Evolutionary conservation across 106 monocot genomes (phyloP).

Genomic region (Allium fistulosum): DNA sequence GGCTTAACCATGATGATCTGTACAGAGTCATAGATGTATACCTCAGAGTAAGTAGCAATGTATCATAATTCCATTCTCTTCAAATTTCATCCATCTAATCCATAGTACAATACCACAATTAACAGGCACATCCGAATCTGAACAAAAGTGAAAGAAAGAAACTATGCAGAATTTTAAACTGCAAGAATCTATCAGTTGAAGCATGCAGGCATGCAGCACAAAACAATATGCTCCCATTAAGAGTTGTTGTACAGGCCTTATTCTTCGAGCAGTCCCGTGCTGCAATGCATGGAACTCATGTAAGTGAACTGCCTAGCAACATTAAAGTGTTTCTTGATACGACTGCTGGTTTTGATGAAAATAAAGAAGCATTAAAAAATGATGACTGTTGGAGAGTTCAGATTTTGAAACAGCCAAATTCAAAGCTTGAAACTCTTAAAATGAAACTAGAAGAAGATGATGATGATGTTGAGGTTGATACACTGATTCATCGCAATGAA

Average conservation of each 20-base stretch:
- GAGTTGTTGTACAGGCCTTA: conserved; percentile 79
- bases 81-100: too few species aligned
- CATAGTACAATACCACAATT: too few species aligned
- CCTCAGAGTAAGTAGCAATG: conserved; percentile 45
- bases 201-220: conserved; percentile 80
- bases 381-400: conserved; percentile 40
- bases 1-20: conserved; percentile 71
- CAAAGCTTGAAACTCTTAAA: conserved; percentile 52
- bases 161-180: conserved; percentile 60
- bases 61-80: background rate
- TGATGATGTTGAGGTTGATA: conserved; percentile 26
- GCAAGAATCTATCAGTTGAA: conserved; percentile 80
- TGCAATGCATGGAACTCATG: conserved; percentile 19
- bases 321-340: conserved; percentile 41
- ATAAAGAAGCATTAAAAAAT: conserved; percentile 7
- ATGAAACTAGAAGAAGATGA: conserved; percentile 87
- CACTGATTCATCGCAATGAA: conserved; percentile 17
- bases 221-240: conserved; percentile 68
- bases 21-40: conserved; percentile 68
- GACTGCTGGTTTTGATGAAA: conserved; percentile 3
- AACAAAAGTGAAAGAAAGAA: conserved; percentile 56
- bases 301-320: conserved; percentile 31
- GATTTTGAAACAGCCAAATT: conserved; percentile 14
- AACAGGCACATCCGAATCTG: conserved; percentile 62
- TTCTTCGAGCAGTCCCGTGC: conserved; percentile 81